phyloP scores from a whole-genome alignment of 345 rosid species.

The Aquilaria malaccensis region DNA sequence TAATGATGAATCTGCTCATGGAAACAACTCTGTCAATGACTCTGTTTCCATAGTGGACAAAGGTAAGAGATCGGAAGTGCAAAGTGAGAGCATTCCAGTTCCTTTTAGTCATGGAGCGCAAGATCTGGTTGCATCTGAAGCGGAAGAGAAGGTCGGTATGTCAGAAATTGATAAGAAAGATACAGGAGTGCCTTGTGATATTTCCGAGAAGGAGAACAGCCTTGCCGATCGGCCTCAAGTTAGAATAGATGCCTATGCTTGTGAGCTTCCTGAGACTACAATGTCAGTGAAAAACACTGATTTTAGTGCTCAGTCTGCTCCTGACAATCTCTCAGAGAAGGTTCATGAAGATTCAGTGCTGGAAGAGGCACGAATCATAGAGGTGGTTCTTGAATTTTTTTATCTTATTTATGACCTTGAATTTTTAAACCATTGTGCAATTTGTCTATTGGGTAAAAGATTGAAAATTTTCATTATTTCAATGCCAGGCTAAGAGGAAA shows the following conservation, averaged over 20 bases:
- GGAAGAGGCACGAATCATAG: conserved; percentile 77
- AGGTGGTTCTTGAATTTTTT: conserved; percentile 33
- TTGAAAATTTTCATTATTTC: conserved; percentile 9
- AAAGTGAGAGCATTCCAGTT: conserved; percentile 30
- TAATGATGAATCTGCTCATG: conserved; percentile 19
- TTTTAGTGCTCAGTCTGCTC: conserved; percentile 33
- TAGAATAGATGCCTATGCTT: conserved; percentile 17
- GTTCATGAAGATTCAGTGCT: conserved; percentile 65
- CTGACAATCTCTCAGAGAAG: conserved; percentile 35
- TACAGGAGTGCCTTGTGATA: background rate
- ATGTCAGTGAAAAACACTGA: conserved; percentile 21
- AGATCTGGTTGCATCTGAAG: conserved; percentile 23
- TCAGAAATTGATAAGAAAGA: conserved; percentile 15
- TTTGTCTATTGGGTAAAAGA: conserved; percentile 9
- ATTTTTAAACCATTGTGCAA: conserved; percentile 7
- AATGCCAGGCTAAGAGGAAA: conserved; percentile 60
- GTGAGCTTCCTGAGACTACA: conserved; percentile 18
- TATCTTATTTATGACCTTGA: conserved; percentile 10
- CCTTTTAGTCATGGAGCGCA: conserved; percentile 22
- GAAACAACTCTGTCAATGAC: conserved; percentile 19
- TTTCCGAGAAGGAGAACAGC: conserved; percentile 19
- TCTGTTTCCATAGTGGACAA: conserved; percentile 32
- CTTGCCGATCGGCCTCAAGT: conserved; percentile 25
- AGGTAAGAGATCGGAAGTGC: conserved; percentile 31
- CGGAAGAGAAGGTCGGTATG: conserved; percentile 23